phyloP scores from a whole-genome alignment of 2,329 filamentous ascomycete genomes.

The Intubia oerlemansii region DNA sequence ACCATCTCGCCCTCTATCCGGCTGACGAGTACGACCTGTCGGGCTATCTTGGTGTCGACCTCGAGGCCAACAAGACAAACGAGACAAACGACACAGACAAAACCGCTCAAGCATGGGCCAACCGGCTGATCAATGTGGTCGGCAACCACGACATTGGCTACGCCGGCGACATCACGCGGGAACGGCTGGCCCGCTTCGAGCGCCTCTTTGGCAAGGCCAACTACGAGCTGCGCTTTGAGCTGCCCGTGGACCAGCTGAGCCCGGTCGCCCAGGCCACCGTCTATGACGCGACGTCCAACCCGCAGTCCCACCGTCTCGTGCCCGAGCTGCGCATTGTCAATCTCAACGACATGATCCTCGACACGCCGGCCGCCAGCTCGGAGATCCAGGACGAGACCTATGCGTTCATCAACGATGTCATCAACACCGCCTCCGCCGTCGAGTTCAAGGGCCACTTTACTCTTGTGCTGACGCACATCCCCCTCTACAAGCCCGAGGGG shows the following conservation, averaged over 20 bases:
- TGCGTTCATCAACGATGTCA: slow-evolving; percentile 49
- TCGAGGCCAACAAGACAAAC: slow-evolving; percentile 18
- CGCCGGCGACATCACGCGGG: slow-evolving; percentile 67
- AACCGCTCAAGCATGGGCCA: no score
- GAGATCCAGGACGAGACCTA: slow-evolving; percentile 60
- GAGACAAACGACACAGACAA: slow-evolving; percentile 12
- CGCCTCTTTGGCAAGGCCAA: slow-evolving; percentile 68
- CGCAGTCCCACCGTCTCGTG: slow-evolving; percentile 22
- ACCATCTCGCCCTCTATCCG: slow-evolving; percentile 29
- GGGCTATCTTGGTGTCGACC: slow-evolving; percentile 20
- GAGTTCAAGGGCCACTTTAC: slow-evolving; percentile 48
- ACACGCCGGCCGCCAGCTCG: slow-evolving; percentile 50
- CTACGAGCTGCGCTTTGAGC: slow-evolving; percentile 63
- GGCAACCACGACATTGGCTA: slow-evolving; percentile 97
- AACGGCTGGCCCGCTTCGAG: slow-evolving; percentile 64
- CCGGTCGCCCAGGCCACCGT: slow-evolving; percentile 18
- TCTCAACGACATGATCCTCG: slow-evolving; percentile 85
- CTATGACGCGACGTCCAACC: slow-evolving; percentile 20
- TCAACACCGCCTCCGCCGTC: slow-evolving; percentile 38
- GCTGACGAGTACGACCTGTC: slow-evolving; percentile 25
- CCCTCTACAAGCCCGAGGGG: slow-evolving; percentile 63
- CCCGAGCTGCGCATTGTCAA: slow-evolving; percentile 67
- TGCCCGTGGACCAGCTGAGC: slow-evolving; percentile 22
- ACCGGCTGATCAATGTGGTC: slow-evolving; percentile 65
- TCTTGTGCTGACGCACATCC: slow-evolving; percentile 77